Base-by-base conservation (phyloP, 1,284 basidiomycete genomes). In the Phlebopus sp. region DNA sequence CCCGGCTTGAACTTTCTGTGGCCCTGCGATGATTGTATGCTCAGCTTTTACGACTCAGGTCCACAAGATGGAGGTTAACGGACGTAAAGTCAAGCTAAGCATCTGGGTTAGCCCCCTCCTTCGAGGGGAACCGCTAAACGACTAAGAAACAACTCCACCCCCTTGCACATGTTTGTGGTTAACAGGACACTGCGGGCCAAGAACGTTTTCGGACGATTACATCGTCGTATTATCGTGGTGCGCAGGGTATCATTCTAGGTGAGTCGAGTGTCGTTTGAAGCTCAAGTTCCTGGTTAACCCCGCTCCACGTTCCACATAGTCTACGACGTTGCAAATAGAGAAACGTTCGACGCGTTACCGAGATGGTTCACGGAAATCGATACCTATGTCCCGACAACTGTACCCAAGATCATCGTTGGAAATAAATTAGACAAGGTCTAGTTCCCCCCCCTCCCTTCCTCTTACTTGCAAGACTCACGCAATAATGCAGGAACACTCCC, bases 281-380 rank as follows among this genome's bases (percentile, higher is more conserved):
- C n/a, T 25, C 32, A 32, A 9, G 29, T 29, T 18, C 25, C 37
- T 23, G 9, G 50, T 37, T 30, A 53, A 42, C 10, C 37, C 5
- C 11, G n/a, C n/a, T 23, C 39, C 17, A 34, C 19, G 25, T 25
- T 4, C 8, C 25, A 25, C 25, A 8, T 4, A 91, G 94, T 97
- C 1, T 99, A 98, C 67, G 95, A 98, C 68, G 92, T 97, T 15
- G 83, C 95, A 3, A 92, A 87, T 57, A 78, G 92, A 30, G 86
- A 90, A 61, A 89, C 93, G 0, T 99, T 97, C 63, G 93, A 97
- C 39, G 90, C 92, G 11, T 79, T 98, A 13, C 86, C 92, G 11
- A 78, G 84, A 46, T 99, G 97, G 96, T 93, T 91, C 67, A 82
- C 83, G 44, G 96, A 99, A 66, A 83, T 99, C 9, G 92, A 97